Evolutionary conservation across 352 stramenopile species (phyloP), one percentile per base, ranked within the genome.

Genomic region (Phytopythium montanum): DNA sequence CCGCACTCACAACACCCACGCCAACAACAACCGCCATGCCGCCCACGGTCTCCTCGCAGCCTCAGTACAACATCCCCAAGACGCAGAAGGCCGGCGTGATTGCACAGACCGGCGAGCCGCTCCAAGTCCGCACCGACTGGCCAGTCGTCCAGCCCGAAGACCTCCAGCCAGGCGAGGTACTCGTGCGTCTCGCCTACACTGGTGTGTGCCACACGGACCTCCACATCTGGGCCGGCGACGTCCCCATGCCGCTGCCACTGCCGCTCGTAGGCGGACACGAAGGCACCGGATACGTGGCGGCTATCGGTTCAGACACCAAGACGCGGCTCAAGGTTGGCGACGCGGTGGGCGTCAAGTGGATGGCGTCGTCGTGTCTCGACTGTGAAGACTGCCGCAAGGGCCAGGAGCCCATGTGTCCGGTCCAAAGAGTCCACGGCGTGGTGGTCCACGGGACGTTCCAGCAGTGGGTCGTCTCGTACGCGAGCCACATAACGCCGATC

Each of bases 401-500:
- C 62, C 65, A 77, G 42, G 76, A 85, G 41, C 66, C 66, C 21
- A 75, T 61, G 8, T 85, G 73, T 29, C 64, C 72, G 38, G 64
- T 62, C 18, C 68, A 68, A n/a, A 53, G 69, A 31, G 54, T 75
- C 46, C 71, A 80, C 54, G 71, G 72, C 54, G 66, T 72, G 59
- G 71, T 61, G 14, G 50, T 74, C 26, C 61, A 73, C 39, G 69
- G 64, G 13, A 84, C 89, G 12, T 89, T 89, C 55, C 65, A 73
- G 46, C 65, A 81, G 52, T 80, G 69, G 69, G 80, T 68, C 33
- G 81, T 89, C 45, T 89, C 84, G 45, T 97, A 94, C 62, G 72
- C 70, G 14, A 66, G 87, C 55, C 68, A 76, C 46, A 87, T 95
- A 50, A 87, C 84, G n/a, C 78, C 79, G 36, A 82, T 96, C 65